Conservation (phyloP, 202 grass and related monocot species). For the Musa balbisiana region DNA sequence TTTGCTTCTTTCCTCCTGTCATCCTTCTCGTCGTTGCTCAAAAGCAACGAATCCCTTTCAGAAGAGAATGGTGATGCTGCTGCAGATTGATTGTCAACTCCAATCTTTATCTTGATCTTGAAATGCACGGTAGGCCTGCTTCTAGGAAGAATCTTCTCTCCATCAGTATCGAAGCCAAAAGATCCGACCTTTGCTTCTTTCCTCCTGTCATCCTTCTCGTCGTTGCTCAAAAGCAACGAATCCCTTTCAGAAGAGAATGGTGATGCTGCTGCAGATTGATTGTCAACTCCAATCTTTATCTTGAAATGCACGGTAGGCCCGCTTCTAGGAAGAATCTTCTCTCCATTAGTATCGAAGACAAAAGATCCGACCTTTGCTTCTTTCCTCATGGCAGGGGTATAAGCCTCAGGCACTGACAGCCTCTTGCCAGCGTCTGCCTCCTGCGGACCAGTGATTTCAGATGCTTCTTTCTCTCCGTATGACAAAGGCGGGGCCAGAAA, state of each 20-base stretch:
- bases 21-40: conserved; percentile 42
- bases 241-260: conserved; percentile 16
- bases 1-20: conserved; percentile 18
- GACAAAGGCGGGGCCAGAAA: conserved; percentile 55
- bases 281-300: conserved; percentile 24
- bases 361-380: conserved; percentile 32
- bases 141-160: conserved; percentile 45
- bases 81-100: conserved; percentile 27
- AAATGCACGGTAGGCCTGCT: conserved; percentile 51
- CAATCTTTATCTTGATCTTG: conserved; percentile 13
- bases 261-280: conserved; percentile 20
- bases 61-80: conserved; percentile 16
- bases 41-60: conserved; percentile 1
- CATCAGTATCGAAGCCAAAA: conserved; percentile 25
- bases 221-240: conserved; percentile 21
- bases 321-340: conserved; percentile 41
- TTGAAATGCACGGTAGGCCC: conserved; percentile 42
- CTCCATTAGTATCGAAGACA: conserved; percentile 29
- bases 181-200: too few species aligned
- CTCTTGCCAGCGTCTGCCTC: conserved; percentile 28
- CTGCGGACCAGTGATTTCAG: conserved; percentile 37
- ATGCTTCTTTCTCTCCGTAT: conserved; percentile 42
- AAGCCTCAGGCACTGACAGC: conserved; percentile 57
- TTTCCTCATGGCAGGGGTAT: conserved; percentile 50
- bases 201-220: conserved; percentile 43